A percentile compares a stretch with the other conserved stretches of the same genome.
These are phyloP conservation scores for Raphanus hybrid DNA, from an alignment of 441 rosid genomes.

Conservation along the genomic window DNA sequence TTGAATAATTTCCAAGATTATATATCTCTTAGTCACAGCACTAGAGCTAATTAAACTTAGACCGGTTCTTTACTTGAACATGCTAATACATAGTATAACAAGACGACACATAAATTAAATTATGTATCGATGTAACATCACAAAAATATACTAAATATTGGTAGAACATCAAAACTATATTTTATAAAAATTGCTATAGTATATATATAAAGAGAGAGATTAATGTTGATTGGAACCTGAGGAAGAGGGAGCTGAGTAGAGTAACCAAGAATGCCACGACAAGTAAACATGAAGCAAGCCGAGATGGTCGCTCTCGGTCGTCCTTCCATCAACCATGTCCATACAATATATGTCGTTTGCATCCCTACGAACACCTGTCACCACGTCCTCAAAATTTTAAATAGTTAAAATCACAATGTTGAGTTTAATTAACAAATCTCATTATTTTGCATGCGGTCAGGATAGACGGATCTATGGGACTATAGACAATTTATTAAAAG, in stretches of 20 bases:
- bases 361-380: slow-evolving; percentile 83
- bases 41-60: neutral
- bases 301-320: too few species aligned
- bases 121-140: slow-evolving; percentile 11
- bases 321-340: slow-evolving; percentile 61
- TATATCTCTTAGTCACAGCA: neutral
- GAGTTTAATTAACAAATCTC: slow-evolving; percentile 16
- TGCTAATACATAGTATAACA: neutral
- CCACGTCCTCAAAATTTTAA: neutral
- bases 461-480: neutral
- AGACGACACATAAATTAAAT: slow-evolving; percentile 12
- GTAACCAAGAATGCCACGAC: too few species aligned
- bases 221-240: too few species aligned
- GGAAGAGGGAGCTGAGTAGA: too few species aligned
- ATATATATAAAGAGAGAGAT: neutral
- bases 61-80: neutral
- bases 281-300: too few species aligned
- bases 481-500: neutral
- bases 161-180: neutral
- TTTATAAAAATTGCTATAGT: neutral
- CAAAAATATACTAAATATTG: neutral
- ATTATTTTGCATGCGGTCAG: slow-evolving; percentile 16
- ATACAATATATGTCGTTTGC: slow-evolving; percentile 78
- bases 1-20: neutral
- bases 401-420: neutral